phyloP scores from a whole-genome alignment of 2,329 filamentous ascomycete genomes.

The Penicillium sp. region DNA sequence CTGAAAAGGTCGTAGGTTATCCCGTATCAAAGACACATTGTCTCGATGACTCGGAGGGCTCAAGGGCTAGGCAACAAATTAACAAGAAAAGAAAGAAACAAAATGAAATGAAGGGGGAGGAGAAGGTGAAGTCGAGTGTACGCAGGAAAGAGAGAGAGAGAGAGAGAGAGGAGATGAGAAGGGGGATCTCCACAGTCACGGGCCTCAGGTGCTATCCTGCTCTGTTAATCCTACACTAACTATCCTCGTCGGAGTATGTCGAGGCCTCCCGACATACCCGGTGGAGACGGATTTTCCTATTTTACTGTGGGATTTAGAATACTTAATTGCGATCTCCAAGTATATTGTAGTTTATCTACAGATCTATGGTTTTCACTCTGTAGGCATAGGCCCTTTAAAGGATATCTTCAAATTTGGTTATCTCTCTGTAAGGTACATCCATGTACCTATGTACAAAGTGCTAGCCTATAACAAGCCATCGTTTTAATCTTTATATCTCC shows the following conservation, averaged over 20 bases:
- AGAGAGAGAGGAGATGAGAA: slow-evolving; percentile 12
- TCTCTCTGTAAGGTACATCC: not conserved
- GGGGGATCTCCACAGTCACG: slow-evolving; percentile 18
- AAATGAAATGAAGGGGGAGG: not conserved
- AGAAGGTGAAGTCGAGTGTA: not conserved
- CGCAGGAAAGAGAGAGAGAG: slow-evolving; percentile 3
- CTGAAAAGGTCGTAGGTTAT: not conserved
- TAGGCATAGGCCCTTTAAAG: not conserved
- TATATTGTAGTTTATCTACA: not conserved
- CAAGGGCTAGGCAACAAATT: slow-evolving; percentile 8
- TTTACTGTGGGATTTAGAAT: slow-evolving; percentile 3
- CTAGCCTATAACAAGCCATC: not conserved
- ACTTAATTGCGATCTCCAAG: not conserved
- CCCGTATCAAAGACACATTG: slow-evolving; percentile 5
- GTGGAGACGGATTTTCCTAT: slow-evolving; percentile 19
- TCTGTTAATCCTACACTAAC: not conserved
- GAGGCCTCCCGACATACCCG: slow-evolving; percentile 20
- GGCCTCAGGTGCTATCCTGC: not conserved
- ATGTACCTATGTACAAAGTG: not conserved
- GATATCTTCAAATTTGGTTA: not conserved
- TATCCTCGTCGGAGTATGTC: slow-evolving; percentile 15
- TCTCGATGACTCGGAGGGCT: not conserved
- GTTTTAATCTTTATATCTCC: not conserved
- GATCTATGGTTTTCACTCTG: not conserved
- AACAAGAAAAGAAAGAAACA: slow-evolving; percentile 10